Evolutionary conservation across 108 stramenopile species (phyloP).

Genomic region (Cylindrotheca closterium): DNA sequence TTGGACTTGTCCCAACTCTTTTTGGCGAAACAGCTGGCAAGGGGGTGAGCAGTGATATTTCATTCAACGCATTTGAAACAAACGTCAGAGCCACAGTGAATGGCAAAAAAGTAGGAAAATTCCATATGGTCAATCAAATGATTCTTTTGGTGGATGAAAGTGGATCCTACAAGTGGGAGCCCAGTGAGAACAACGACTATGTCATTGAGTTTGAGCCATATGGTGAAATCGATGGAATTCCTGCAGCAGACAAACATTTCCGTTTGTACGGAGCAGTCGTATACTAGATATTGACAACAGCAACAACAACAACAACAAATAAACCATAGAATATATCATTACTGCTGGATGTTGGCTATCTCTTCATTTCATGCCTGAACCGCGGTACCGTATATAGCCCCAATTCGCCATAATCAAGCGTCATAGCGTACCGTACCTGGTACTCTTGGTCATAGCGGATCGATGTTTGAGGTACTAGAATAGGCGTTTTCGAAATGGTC

Average conservation of each 20-base stretch:
- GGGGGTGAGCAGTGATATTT: neutral
- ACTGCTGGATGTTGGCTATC: too few relatives aligned
- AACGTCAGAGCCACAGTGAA: neutral
- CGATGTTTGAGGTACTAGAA: too few relatives aligned
- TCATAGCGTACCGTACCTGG: too few relatives aligned
- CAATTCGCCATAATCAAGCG: too few relatives aligned
- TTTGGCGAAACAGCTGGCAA: neutral
- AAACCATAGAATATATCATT: too few relatives aligned
- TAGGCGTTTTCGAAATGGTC: too few relatives aligned
- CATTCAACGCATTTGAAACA: neutral
- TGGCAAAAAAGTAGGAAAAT: neutral
- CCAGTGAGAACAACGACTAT: neutral
- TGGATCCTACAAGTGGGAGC: neutral
- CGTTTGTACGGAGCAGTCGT: neutral
- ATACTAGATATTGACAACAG: too few relatives aligned
- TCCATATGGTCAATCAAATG: neutral
- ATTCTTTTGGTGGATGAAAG: neutral
- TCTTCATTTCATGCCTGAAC: too few relatives aligned
- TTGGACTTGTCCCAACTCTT: conserved; percentile 2
- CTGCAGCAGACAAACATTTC: neutral
- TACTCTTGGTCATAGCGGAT: too few relatives aligned
- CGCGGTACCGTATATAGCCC: too few relatives aligned
- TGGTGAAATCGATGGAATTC: neutral
- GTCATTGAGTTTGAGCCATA: neutral
- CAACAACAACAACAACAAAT: too few relatives aligned